Base-by-base conservation (phyloP, 306 rosid species). In the Astragalus glycyphyllos region DNA sequence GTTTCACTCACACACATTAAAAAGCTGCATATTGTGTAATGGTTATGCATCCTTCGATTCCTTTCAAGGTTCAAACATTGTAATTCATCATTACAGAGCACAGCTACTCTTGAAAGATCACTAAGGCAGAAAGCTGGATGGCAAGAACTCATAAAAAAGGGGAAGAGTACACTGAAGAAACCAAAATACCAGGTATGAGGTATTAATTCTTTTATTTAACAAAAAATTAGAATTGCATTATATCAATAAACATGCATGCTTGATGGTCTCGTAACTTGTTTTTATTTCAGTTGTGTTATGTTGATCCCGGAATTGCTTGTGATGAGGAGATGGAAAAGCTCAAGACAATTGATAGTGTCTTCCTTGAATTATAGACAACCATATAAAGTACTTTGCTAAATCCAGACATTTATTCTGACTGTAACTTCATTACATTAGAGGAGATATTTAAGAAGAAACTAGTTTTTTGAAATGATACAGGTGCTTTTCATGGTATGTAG, bases 161-260 rank as follows among this genome's bases (percentile, higher is more conserved):
- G 89, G 48, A 65, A 78, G 82, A 90, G 85, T 75, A 86, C 91
- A 4, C 84, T 92, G 70, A 86, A 80, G 81, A 84, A 85, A 86
- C 85, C 91, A 12, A 90, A 92, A 38, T 88, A 88, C 77, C 96
- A 88, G 96, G 98, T 90, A 71, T 64, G 34, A 26, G 96, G 98
- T 90, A 71, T 64, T 38, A 26, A 32, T 64, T 68, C 58, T 54
- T 68, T 58, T 23, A 54, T 68, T 58, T 23, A 54, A 7, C 12
- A 45, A 62, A 54, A 46, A 47, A 14, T 26, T 65, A 8, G n/a
- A 17, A 20, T 56, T 77, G 65, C 51, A 17, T 72, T 44, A 37
- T 55, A 12, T 38, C 40, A 5, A 17, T 29, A 53, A 57, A 65
- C 48, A 13, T 47, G 29, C 45, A 20, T 67, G 60, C 34, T 69